Evolutionary conservation across 2,329 filamentous ascomycete genomes (phyloP).

Genomic region (Xylariaceae sp.): DNA sequence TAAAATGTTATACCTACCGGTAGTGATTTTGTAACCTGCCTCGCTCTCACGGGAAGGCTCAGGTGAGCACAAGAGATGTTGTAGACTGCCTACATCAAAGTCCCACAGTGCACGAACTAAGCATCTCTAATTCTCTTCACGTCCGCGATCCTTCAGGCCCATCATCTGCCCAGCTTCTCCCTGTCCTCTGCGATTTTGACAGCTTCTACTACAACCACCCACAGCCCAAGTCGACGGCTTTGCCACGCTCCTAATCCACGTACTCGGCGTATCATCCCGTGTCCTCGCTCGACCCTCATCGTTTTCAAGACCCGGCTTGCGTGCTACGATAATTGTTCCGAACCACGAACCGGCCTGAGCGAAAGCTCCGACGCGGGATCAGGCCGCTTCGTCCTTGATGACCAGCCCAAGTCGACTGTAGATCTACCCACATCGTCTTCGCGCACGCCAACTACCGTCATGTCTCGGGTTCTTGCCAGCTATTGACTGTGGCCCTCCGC

Average conservation of each 20-base stretch:
- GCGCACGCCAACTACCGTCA: slow-evolving; percentile 32
- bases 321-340: slow-evolving; percentile 10
- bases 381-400: slow-evolving; percentile 25
- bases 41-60: background rate
- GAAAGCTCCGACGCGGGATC: slow-evolving; percentile 19
- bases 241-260: background rate
- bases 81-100: background rate
- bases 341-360: slow-evolving; percentile 21
- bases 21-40: background rate
- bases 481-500: slow-evolving; percentile 38
- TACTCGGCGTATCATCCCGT: background rate
- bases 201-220: background rate
- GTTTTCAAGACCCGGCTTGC: slow-evolving; percentile 17
- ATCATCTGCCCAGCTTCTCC: slow-evolving; percentile 3
- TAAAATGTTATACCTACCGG: background rate
- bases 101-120: slow-evolving; percentile 11
- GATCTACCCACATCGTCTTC: slow-evolving; percentile 10
- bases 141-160: slow-evolving; percentile 15
- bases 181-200: slow-evolving; percentile 6
- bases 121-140: slow-evolving; percentile 18
- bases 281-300: slow-evolving; percentile 9
- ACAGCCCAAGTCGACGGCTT: background rate
- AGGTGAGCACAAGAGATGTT: background rate
- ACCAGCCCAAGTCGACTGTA: slow-evolving; percentile 22
- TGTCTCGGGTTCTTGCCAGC: slow-evolving; percentile 35